Base-by-base conservation (phyloP, 1,284 basidiomycete genomes). In the Leccinum insolens region DNA sequence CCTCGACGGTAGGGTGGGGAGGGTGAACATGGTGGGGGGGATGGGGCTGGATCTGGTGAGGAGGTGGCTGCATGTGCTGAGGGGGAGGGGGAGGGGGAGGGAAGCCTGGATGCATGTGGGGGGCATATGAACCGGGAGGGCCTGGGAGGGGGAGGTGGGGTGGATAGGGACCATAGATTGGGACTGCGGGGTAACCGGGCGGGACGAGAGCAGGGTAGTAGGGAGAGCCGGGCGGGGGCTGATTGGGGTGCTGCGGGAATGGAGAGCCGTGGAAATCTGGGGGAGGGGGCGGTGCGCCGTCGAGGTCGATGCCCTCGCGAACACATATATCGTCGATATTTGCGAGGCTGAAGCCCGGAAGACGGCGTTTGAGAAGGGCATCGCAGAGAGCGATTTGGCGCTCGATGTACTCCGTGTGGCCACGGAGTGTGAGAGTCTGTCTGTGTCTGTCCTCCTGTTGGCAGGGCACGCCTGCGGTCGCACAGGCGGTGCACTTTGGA, bases 391-490 rank as follows among this genome's bases (percentile, higher is more conserved):
- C 81, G 60, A 94, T 85, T 80, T 92, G 89, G 70, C 86, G 85
- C 81, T 94, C 93, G 78, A 94, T 80, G 72, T 84, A 89, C 75
- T 94, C 92, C 0, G 90, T 89, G 78, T 94, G 89, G 44, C 92
- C 92, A 62, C 92, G 84, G 1, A 90, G 91, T 65, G 92, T 93
- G 73, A 94, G 86, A 1, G 89, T 92, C 84, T 94, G 92, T 41
- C 92, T 83, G 78, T 94, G 91, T 65, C 92, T 82, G 80, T 94
- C 93, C 75, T 94, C 93, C 76, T 94, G 92, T 74, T 93, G 89
- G 81, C 92, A 94, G 61, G 84, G 79, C 0, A 89, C 90, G 70
- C 89, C 89, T 0, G 92, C 91, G 8, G 89, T 90, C 57, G 89
- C 87, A 77, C 92, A 94, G 41, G 93, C 91, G 14, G 91, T 91